Evolutionary conservation across 2,329 filamentous ascomycete genomes (phyloP), one percentile per base, ranked within the genome.

Genomic region (Claviceps cyperi): DNA sequence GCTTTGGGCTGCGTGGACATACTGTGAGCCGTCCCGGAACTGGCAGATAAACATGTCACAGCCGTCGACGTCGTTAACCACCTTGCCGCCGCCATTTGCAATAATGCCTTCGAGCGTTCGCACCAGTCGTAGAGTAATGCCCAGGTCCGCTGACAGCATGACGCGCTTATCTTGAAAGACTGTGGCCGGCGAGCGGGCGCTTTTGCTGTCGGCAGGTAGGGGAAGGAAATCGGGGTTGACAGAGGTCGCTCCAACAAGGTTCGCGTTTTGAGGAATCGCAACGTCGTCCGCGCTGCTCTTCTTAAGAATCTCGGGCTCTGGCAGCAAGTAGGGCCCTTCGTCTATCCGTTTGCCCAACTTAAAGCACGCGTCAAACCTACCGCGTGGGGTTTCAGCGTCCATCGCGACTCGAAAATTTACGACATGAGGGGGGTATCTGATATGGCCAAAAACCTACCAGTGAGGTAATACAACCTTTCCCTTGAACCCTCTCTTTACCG

Each of bases 331-430:
- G 0, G 92, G 92, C 6, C 73, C 70, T 64, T 98, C 92, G 57
- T 87, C 84, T 57, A 98, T 96, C 52, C 86, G 81, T 65, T 88
- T 90, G 47, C 91, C 90, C 28, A 98, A 78, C 66, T 86, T 92
- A 57, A 98, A 78, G 66, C 92, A 98, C 63, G 96, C 91, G 58
- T 97, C 91, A 62, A 98, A 96, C 89, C 86, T 90, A 19, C 14
- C 21, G 9, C 21, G 17, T 19, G 17, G 9, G 24, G 14, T 24
- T 8, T 49, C 17, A 49, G 46, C 17, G 13, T 24, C 47, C 28
- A 11, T 8, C 14, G 19, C 22, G 6, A 9, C 35, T 11, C 9
- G 11, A 46, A 21, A 1, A 37, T 11, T 32, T 32, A 32, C 28
- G 28, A 32, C 28, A 4, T 1, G 11, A 1, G 28, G 3, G 28